Percentiles rank a stretch among this genome's conserved stretches.
Evolutionary conservation across 2,329 filamentous ascomycete species (phyloP).

Genomic region (Beauveria caledonica): DNA sequence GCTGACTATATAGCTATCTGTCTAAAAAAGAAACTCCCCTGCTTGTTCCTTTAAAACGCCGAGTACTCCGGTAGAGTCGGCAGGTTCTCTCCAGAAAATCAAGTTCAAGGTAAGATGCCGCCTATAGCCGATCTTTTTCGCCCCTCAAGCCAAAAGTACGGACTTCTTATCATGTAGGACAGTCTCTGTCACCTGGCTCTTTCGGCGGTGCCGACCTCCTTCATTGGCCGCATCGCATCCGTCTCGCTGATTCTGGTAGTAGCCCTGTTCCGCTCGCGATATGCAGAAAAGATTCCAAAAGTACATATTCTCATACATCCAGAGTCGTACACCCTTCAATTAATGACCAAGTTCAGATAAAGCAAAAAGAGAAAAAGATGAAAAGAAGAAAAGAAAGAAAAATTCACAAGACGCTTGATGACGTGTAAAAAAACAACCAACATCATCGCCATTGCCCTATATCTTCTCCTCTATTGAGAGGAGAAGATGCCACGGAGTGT

Average conservation of each 20-base stretch:
- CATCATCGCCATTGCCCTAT: conserved; percentile 1
- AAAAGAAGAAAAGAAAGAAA: background rate
- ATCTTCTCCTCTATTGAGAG: background rate
- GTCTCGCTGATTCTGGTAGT: background rate
- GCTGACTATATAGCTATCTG: conserved; percentile 16
- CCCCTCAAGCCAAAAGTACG: background rate
- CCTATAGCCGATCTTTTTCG: background rate
- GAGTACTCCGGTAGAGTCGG: background rate
- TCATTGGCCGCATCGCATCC: background rate
- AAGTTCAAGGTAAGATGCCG: background rate
- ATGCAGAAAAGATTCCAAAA: conserved; percentile 9
- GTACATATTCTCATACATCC: conserved; percentile 12
- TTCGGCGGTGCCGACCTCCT: background rate
- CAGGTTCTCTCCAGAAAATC: background rate
- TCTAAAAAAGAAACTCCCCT: conserved; percentile 9
- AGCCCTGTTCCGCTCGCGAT: background rate
- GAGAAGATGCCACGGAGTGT: background rate
- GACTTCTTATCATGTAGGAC: background rate
- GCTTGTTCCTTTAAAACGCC: conserved; percentile 7
- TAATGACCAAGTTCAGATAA: conserved; percentile 9
- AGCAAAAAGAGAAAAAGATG: background rate
- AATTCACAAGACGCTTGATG: conserved; percentile 5
- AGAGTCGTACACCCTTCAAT: conserved; percentile 12
- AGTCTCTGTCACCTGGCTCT: background rate
- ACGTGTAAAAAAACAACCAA: background rate